Evolutionary conservation across 2,329 filamentous ascomycete species (phyloP).

Genomic region (Fusarium camptoceras): DNA sequence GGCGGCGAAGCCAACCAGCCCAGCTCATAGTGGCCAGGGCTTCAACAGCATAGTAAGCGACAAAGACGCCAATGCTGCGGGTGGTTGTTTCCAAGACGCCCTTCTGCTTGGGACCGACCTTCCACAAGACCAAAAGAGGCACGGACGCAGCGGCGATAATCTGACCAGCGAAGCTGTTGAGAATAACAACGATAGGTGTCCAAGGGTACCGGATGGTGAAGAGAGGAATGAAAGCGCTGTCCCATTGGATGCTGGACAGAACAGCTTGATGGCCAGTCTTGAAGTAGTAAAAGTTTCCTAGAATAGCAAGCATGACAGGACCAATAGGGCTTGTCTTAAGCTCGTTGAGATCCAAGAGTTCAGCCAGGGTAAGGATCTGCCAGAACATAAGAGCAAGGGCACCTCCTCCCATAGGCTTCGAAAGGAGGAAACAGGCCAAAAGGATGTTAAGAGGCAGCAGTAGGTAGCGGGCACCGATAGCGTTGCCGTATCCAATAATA

Average conservation of each 20-base stretch:
- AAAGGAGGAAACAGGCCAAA: conserved; percentile 80
- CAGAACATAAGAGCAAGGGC: conserved; percentile 85
- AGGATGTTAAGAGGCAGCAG: conserved; percentile 84
- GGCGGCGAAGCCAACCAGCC: conserved; percentile 86
- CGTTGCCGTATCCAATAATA: conserved; percentile 91
- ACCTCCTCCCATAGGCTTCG: conserved; percentile 94
- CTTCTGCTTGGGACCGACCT: conserved; percentile 79
- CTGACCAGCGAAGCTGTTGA: conserved; percentile 92
- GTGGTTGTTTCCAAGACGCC: conserved; percentile 77
- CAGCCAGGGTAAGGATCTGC: conserved; percentile 85
- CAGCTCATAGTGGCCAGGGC: conserved; percentile 89
- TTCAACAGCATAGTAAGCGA: conserved; percentile 85
- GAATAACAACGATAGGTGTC: conserved; percentile 81
- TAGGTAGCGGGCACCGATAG: conserved; percentile 91
- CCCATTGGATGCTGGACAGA: conserved; percentile 92
- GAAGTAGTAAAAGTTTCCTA: conserved; percentile 96
- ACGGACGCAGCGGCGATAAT: conserved; percentile 84
- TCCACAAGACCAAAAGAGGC: conserved; percentile 89
- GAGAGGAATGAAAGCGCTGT: conserved; percentile 91
- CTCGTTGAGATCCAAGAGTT: conserved; percentile 71
- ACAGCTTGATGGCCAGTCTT: conserved; percentile 96
- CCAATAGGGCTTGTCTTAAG: conserved; percentile 79
- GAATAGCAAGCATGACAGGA: conserved; percentile 84
- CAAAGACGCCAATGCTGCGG: conserved; percentile 77
- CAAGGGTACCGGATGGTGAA: conserved; percentile 87